Base-by-base conservation (phyloP, 108 stramenopile species). In the Chaetoceros muelleri region DNA sequence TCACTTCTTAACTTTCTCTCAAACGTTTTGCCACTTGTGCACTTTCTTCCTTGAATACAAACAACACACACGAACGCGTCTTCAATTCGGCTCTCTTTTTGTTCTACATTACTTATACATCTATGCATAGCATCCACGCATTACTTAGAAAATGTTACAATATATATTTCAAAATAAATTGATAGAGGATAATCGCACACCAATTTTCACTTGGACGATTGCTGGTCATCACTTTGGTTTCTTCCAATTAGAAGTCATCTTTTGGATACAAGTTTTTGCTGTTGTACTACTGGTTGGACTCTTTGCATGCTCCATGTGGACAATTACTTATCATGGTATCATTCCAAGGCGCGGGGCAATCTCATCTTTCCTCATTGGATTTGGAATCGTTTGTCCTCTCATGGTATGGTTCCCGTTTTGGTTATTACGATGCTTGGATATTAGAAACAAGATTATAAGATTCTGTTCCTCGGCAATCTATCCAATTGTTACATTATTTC, bases 401-500 rank as follows among this genome's bases (percentile, higher is more conserved):
- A 62, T 57, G 61, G 24, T 59, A 10, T 17, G 26, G 1, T 27
- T 51, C 25, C 65, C 65, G 10, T 25, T 52, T 22, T 16, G 28
- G 23, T 16, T 55, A 3, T 20, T 53, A 34, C 18, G 27, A 28
- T 3, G 29, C 2, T 56, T 71, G 2, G 55, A 61, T 48, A 28
- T 69, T 17, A 50, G 55, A 28, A 73, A 70, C 45, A 16, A 28
- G 22, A n/a, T 78, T 30, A 54, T 67, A 20, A 61, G 34, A 53
- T 78, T 78, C 55, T 58, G 58, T 57, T 27, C 70, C 21, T 2
- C 2, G 1, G 68, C 49, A 26, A 55, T 78, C 30, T 24, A 26
- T 13, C 76, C 77, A 10, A 65, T 51, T n/a, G 13, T 67, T 8
- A 56, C 30, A 8, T 25, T 67, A 18, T 78, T 78, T 60, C 72